Evolutionary conservation across 495 filamentous ascomycete species (phyloP).

Genomic region (Podospora didyma): DNA sequence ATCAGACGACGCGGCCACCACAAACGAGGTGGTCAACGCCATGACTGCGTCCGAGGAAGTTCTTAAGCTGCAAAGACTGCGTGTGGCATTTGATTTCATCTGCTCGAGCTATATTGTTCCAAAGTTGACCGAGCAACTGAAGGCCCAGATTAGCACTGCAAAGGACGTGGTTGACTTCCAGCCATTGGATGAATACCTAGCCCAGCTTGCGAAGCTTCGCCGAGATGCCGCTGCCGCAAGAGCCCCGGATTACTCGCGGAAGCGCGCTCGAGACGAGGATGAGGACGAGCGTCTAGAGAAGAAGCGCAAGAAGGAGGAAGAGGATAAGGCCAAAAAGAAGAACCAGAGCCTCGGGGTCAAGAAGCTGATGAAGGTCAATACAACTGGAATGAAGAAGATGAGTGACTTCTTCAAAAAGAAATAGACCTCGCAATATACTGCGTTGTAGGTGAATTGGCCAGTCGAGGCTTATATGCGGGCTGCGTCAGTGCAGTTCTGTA

Average conservation of each 20-base stretch:
- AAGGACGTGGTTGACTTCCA: constrained; percentile 55
- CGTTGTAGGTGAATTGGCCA: not conserved
- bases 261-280: constrained; percentile 67
- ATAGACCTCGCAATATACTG: not conserved
- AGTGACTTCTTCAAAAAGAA: constrained; percentile 89
- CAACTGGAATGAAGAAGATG: constrained; percentile 92
- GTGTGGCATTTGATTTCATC: constrained; percentile 73
- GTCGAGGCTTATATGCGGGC: not conserved
- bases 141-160: constrained; percentile 41
- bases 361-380: constrained; percentile 84
- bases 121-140: constrained; percentile 45
- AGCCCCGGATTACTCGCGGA: constrained; percentile 69
- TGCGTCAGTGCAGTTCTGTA: not conserved
- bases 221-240: constrained; percentile 65
- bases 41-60: constrained; percentile 50
- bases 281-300: constrained; percentile 76
- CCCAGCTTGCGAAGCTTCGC: constrained; percentile 58
- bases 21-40: constrained; percentile 33
- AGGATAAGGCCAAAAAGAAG: constrained; percentile 60
- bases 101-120: constrained; percentile 64
- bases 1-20: constrained; percentile 18
- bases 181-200: constrained; percentile 63
- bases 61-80: constrained; percentile 62
- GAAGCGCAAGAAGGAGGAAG: constrained; percentile 62
- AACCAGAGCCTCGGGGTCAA: constrained; percentile 68